Evolutionary conservation across 2,329 filamentous ascomycete species (phyloP).

Genomic region (Boeremia exigua): DNA sequence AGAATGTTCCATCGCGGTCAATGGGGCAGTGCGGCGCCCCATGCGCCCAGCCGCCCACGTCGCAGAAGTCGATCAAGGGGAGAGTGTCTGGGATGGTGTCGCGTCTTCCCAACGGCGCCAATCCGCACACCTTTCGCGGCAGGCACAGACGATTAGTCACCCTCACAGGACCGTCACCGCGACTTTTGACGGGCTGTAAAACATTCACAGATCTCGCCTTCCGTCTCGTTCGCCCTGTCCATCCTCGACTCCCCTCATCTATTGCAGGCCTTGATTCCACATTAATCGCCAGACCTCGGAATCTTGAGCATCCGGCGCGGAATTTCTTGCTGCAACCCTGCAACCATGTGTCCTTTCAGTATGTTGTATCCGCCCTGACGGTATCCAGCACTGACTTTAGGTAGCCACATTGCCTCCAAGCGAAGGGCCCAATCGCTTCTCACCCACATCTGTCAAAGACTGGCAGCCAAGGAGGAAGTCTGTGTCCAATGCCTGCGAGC

Average conservation of each 20-base stretch:
- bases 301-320: constrained; percentile 38
- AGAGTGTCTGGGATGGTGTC: constrained; percentile 39
- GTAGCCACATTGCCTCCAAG: constrained; percentile 39
- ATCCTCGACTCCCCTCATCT: constrained; percentile 25
- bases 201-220: constrained; percentile 45
- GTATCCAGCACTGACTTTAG: not conserved
- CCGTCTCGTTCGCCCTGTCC: constrained; percentile 35
- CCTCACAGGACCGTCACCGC: constrained; percentile 21
- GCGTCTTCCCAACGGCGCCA: constrained; percentile 11
- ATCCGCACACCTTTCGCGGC: constrained; percentile 20
- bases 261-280: constrained; percentile 25
- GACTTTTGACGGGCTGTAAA: constrained; percentile 40
- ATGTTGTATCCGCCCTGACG: constrained; percentile 11
- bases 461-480: constrained; percentile 47
- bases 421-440: constrained; percentile 40
- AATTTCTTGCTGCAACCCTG: constrained; percentile 27
- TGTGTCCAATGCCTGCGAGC: constrained; percentile 47
- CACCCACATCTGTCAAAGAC: constrained; percentile 40
- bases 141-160: constrained; percentile 40
- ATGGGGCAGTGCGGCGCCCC: constrained; percentile 10
- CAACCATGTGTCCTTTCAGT: constrained; percentile 47
- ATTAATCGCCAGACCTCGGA: constrained; percentile 28
- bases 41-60: constrained; percentile 24
- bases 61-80: constrained; percentile 38
- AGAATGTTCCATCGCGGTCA: constrained; percentile 11